Evolutionary conservation across 495 filamentous ascomycete genomes (phyloP).

Genomic region (Friedmanniomyces simplex): DNA sequence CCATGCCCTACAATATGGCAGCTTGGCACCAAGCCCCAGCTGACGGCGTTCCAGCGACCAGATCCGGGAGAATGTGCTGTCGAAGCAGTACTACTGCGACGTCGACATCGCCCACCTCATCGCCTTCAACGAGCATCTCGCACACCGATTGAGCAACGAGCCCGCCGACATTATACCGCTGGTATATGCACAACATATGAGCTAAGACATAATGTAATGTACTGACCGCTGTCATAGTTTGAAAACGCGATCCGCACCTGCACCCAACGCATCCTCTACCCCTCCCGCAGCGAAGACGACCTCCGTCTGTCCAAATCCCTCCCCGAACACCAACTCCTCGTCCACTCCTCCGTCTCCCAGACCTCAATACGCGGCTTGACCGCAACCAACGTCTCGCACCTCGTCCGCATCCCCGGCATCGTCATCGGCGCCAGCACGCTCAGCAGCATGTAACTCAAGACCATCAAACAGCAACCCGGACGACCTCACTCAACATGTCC

Average conservation of each 20-base stretch:
- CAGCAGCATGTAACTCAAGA: too few relatives aligned
- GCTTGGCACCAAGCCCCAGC: too few relatives aligned
- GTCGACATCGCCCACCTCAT: conserved; percentile 94
- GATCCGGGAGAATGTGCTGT: conserved; percentile 86
- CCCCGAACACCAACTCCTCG: conserved; percentile 88
- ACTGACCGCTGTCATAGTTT: too few relatives aligned
- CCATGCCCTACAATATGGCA: too few relatives aligned
- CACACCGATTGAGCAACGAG: conserved; percentile 80
- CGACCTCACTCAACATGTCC: conserved; percentile 7
- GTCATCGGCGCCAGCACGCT: conserved; percentile 95
- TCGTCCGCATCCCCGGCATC: conserved; percentile 93
- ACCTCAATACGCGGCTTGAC: conserved; percentile 91
- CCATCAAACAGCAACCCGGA: too few relatives aligned
- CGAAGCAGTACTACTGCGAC: conserved; percentile 94
- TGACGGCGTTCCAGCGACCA: too few relatives aligned
- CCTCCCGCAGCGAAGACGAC: conserved; percentile 48
- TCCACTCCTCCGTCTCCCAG: conserved; percentile 83
- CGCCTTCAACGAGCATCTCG: conserved; percentile 92
- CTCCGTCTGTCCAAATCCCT: conserved; percentile 30
- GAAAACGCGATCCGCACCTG: conserved; percentile 82
- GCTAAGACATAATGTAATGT: too few relatives aligned
- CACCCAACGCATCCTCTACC: conserved; percentile 80
- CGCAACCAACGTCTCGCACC: conserved; percentile 83
- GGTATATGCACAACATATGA: too few relatives aligned
- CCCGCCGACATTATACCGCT: conserved; percentile 88